These are phyloP conservation scores for Colletotrichum cereale DNA, from an alignment of 2,329 filamentous ascomycete species.

Conservation along the genomic window DNA sequence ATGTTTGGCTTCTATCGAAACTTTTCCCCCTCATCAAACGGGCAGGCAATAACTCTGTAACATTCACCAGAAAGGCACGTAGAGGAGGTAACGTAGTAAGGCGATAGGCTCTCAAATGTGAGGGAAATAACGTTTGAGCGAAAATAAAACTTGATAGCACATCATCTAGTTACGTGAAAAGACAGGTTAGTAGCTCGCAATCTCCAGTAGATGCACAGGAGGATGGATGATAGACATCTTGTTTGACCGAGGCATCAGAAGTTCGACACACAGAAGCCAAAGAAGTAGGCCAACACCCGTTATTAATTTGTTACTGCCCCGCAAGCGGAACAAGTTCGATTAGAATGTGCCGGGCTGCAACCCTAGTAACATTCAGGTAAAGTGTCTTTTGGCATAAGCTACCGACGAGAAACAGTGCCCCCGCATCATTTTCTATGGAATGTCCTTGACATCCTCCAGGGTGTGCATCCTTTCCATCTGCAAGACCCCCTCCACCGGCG, in stretches of 20 bases:
- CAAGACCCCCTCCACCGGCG: not conserved
- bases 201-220: not conserved
- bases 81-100: too few species aligned
- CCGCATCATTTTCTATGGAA: too few species aligned
- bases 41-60: too few species aligned
- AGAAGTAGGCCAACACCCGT: not conserved
- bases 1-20: too few species aligned
- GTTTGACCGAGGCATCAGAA: not conserved
- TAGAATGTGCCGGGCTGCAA: not conserved
- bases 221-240: not conserved
- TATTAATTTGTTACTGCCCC: too few species aligned
- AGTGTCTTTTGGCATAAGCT: not conserved
- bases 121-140: too few species aligned
- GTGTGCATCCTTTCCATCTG: slow-evolving; percentile 42
- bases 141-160: too few species aligned
- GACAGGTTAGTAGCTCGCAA: not conserved
- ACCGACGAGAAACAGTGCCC: not conserved
- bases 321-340: too few species aligned
- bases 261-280: not conserved
- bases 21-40: too few species aligned
- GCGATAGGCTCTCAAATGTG: too few species aligned
- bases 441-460: not conserved
- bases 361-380: not conserved
- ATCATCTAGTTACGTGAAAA: too few species aligned
- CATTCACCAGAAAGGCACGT: too few species aligned